Conservation (phyloP, 2,329 filamentous ascomycete genomes). For the Cordyceps militaris region DNA sequence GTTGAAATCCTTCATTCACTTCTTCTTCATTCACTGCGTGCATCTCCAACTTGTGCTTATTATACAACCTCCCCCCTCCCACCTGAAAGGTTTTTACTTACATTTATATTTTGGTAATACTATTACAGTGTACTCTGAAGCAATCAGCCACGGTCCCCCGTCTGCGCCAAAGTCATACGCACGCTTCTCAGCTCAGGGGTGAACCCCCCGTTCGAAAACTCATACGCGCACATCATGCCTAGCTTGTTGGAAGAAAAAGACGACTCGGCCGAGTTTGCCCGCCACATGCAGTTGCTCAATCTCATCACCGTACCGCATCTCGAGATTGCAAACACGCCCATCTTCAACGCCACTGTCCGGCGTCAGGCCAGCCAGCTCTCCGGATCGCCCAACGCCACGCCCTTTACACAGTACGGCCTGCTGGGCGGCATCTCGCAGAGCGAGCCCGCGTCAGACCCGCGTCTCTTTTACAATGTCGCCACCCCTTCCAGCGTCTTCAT, state of each 20-base stretch:
- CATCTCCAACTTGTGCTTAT: no score
- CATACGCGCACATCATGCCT: background rate
- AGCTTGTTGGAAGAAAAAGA: background rate
- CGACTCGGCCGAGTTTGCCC: constrained; percentile 1
- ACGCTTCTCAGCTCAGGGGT: no score
- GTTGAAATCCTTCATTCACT: background rate
- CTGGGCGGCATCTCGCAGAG: background rate
- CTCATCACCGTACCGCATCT: background rate
- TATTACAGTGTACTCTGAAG: no score
- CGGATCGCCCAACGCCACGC: constrained; percentile 10
- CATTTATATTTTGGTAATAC: no score
- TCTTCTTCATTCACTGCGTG: background rate
- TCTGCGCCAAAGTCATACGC: no score
- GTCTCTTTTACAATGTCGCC: constrained; percentile 40
- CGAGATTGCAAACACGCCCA: constrained; percentile 24
- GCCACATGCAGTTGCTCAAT: constrained; percentile 7
- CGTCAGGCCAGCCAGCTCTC: background rate
- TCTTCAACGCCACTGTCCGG: constrained; percentile 25
- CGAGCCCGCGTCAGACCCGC: constrained; percentile 15
- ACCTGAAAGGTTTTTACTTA: no score
- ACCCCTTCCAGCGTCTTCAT: constrained; percentile 54
- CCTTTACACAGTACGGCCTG: constrained; percentile 24
- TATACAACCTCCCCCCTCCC: no score
- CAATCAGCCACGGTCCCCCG: no score
- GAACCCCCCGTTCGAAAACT: no score